Evolutionary conservation across 768 basidiomycete species (phyloP).

Genomic region (Panaeolus papilionaceus): DNA sequence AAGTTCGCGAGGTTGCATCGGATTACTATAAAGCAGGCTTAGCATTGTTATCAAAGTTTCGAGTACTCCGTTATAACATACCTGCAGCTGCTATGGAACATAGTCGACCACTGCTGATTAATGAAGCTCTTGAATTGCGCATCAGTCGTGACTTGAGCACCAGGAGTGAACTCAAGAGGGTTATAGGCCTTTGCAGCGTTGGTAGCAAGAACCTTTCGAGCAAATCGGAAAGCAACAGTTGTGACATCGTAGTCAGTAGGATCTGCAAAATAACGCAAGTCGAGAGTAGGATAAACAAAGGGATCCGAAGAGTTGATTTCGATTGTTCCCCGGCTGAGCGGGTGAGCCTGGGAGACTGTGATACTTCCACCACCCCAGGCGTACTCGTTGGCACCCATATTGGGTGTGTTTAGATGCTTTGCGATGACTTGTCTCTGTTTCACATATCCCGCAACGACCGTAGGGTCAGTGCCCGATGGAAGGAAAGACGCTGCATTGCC

Average conservation of each 20-base stretch:
- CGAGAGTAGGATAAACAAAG: conserved; percentile 18
- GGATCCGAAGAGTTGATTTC: conserved; percentile 20
- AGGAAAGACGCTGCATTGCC: not conserved
- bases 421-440: not conserved
- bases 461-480: not conserved
- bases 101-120: conserved; percentile 44
- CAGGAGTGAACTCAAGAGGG: conserved; percentile 17
- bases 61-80: conserved; percentile 13
- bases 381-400: not conserved
- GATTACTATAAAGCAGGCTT: not conserved
- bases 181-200: not conserved
- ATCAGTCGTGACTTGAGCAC: conserved; percentile 14
- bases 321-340: conserved; percentile 22
- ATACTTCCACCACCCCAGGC: not conserved
- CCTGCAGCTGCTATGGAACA: conserved; percentile 59
- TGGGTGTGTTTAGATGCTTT: not conserved
- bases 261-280: conserved; percentile 16
- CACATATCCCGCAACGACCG: not conserved
- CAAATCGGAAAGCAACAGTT: conserved; percentile 10
- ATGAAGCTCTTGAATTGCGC: conserved; percentile 46
- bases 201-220: conserved; percentile 14
- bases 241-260: conserved; percentile 20
- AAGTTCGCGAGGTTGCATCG: conserved; percentile 16
- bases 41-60: not conserved
- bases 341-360: conserved; percentile 10